phyloP scores from a whole-genome alignment of 164 flowering plant species.

The Warburgia ugandensis region DNA sequence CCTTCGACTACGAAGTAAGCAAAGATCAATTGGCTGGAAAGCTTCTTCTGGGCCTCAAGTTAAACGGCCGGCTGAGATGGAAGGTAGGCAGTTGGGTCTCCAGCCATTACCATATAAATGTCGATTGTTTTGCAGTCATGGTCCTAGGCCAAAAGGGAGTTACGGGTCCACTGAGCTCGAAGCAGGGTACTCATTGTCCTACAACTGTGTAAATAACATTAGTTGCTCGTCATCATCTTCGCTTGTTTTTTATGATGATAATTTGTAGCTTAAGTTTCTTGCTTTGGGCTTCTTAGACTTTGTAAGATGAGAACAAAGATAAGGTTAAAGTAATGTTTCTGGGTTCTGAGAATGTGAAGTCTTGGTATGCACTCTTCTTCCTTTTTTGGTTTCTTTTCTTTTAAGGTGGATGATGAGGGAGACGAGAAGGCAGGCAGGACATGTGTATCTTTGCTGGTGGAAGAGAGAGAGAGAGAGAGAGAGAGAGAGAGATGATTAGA shows the following conservation, averaged over 20 bases:
- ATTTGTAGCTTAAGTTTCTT: too few species aligned
- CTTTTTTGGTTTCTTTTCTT: too few species aligned
- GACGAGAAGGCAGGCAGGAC: too few species aligned
- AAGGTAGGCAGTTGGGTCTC: conserved; percentile 71
- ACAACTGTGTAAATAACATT: conserved; percentile 18
- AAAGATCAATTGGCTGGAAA: conserved; percentile 43
- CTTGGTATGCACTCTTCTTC: too few species aligned
- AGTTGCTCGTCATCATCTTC: too few species aligned
- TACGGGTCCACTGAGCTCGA: conserved; percentile 13
- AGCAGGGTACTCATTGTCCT: conserved; percentile 20
- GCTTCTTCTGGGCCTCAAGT: conserved; percentile 33
- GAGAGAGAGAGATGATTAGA: conserved; percentile 1
- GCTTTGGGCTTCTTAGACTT: too few species aligned
- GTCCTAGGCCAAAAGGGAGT: conserved; percentile 6
- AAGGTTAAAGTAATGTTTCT: too few species aligned
- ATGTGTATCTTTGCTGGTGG: neutral
- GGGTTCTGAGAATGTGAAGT: too few species aligned
- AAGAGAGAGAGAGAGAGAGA: neutral
- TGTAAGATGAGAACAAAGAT: too few species aligned
- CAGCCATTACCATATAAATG: conserved; percentile 34
- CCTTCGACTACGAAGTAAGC: conserved; percentile 43
- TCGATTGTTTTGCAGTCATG: conserved; percentile 32
- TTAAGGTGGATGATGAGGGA: too few species aligned
- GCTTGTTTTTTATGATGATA: too few species aligned
- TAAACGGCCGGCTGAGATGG: conserved; percentile 54